A percentile compares a stretch with the other conserved stretches of the same genome.
Evolutionary conservation across 331 rosid genomes (phyloP).

Genomic region (Acacia pycnantha): DNA sequence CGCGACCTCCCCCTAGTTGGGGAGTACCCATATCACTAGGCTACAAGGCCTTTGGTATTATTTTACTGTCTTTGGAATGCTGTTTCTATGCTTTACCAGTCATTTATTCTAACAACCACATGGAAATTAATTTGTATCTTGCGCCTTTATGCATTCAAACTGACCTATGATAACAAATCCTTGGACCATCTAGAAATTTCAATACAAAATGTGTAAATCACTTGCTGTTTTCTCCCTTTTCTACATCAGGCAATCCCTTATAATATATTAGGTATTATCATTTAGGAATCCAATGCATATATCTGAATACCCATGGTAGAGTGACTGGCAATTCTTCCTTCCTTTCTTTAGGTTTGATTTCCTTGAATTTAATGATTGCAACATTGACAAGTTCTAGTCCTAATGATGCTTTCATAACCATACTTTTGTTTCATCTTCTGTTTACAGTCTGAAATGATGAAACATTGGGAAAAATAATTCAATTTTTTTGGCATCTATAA

Average conservation of each 20-base stretch:
- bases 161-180: background rate
- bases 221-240: background rate
- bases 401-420: background rate
- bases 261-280: background rate
- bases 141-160: background rate
- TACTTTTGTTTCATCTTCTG: slow-evolving; percentile 14
- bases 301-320: background rate
- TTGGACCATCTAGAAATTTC: background rate
- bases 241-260: background rate
- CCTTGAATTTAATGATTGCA: background rate
- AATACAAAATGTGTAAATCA: background rate
- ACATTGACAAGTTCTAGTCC: background rate
- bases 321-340: background rate
- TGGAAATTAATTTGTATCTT: background rate
- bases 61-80: background rate
- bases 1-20: no score
- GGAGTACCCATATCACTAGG: no score
- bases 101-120: background rate
- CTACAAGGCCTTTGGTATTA: background rate
- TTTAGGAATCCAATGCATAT: background rate
- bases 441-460: slow-evolving; percentile 9
- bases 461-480: slow-evolving; percentile 21
- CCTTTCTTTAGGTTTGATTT: background rate
- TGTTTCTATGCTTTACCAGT: background rate
- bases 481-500: slow-evolving; percentile 22